These are phyloP conservation scores for Aspergillus bombycis DNA, from an alignment of 2,329 filamentous ascomycete species.

Conservation along the genomic window DNA sequence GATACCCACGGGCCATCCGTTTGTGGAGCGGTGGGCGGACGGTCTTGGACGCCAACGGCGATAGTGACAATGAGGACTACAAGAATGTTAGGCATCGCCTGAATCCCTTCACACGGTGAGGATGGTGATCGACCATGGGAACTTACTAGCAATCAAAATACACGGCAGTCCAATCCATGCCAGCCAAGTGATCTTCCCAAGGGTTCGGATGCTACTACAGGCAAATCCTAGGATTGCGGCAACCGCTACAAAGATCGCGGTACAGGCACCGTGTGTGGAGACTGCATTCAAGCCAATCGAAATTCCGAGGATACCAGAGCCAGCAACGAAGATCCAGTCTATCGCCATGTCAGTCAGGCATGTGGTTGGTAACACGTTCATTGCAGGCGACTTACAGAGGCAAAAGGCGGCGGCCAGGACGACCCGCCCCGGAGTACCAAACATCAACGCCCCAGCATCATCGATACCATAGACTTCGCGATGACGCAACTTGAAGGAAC, in stretches of 20 bases:
- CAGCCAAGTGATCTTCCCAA: slow-evolving; percentile 36
- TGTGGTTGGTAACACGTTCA: slow-evolving; percentile 2
- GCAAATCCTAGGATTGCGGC: slow-evolving; percentile 23
- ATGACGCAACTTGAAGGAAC: slow-evolving; percentile 55
- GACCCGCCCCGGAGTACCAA: slow-evolving; percentile 52
- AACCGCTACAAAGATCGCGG: slow-evolving; percentile 26
- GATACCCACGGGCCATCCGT: slow-evolving; percentile 25
- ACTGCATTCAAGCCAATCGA: slow-evolving; percentile 46
- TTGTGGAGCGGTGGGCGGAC: slow-evolving; percentile 36
- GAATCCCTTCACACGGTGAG: neutral
- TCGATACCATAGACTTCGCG: slow-evolving; percentile 61
- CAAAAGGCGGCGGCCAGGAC: slow-evolving; percentile 34
- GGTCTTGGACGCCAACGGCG: slow-evolving; percentile 36
- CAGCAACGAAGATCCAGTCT: slow-evolving; percentile 43
- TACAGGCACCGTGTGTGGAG: slow-evolving; percentile 38
- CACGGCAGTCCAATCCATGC: slow-evolving; percentile 35
- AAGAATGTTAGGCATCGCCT: neutral
- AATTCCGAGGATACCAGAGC: slow-evolving; percentile 46
- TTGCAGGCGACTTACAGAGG: slow-evolving; percentile 6
- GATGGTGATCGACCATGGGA: neutral
- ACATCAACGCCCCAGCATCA: slow-evolving; percentile 58
- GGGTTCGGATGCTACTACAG: slow-evolving; percentile 37
- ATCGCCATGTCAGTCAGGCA: neutral
- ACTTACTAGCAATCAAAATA: slow-evolving; percentile 18
- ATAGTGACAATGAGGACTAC: slow-evolving; percentile 30